These are phyloP conservation scores for Candida silvatica DNA, from an alignment of 805 yeast species.

Conservation along the genomic window DNA sequence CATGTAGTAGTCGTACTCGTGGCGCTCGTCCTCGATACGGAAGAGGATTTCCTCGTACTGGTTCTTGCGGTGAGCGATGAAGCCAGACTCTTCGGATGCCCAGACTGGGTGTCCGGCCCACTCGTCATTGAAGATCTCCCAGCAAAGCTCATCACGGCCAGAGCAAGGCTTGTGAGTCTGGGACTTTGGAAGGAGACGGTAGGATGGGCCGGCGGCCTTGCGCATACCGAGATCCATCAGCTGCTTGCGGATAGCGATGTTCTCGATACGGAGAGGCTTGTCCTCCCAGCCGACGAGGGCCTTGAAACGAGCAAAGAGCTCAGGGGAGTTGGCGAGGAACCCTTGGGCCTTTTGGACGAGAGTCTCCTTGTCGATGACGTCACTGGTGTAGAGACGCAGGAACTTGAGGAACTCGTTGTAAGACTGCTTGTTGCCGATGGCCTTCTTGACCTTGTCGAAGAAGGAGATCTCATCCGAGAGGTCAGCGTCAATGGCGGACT, in stretches of 20 bases:
- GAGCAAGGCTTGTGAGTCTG: slow-evolving; percentile 97
- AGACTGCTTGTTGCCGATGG: slow-evolving; percentile 79
- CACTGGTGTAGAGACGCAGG: slow-evolving; percentile 81
- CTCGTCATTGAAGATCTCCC: slow-evolving; percentile 97
- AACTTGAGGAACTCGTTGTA: slow-evolving; percentile 90
- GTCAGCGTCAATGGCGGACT: slow-evolving; percentile 45
- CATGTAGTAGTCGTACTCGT: slow-evolving; percentile 93
- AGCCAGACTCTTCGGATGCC: slow-evolving; percentile 99
- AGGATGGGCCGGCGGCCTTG: slow-evolving; percentile 93
- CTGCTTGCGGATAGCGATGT: slow-evolving; percentile 82
- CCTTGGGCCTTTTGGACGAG: slow-evolving; percentile 79
- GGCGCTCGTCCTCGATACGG: slow-evolving; percentile 95
- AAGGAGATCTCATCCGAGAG: slow-evolving; percentile 80
- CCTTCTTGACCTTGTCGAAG: slow-evolving; percentile 86
- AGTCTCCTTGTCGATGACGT: slow-evolving; percentile 74
- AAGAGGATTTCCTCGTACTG: slow-evolving; percentile 95
- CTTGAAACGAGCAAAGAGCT: slow-evolving; percentile 86
- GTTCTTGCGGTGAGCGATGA: slow-evolving; percentile 96
- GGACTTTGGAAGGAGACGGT: slow-evolving; percentile 83
- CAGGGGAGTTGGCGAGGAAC: slow-evolving; percentile 74
- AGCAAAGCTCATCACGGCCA: slow-evolving; percentile 98
- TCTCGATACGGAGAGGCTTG: slow-evolving; percentile 79
- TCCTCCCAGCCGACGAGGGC: slow-evolving; percentile 84
- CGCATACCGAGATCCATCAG: slow-evolving; percentile 83
- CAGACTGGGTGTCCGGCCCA: slow-evolving; percentile 99